These are phyloP conservation scores for Leccinum rimulosum DNA, from an alignment of 768 basidiomycete genomes.

Conservation along the genomic window DNA sequence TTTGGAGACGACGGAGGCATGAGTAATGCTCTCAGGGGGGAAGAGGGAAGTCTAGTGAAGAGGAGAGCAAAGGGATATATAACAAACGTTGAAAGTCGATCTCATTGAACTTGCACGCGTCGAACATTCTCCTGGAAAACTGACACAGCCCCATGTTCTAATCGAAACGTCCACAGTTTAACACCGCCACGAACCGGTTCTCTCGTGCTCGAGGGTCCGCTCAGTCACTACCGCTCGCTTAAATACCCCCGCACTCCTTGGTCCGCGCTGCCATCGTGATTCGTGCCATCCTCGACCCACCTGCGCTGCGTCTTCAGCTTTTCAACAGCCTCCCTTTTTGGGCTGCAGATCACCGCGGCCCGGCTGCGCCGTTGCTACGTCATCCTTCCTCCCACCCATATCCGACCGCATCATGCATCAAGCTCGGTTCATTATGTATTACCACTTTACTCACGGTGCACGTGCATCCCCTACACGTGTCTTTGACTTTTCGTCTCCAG, in stretches of 20 bases:
- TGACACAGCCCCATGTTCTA: conserved; percentile 28
- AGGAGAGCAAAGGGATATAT: conserved; percentile 6
- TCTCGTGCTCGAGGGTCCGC: background rate
- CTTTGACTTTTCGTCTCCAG: conserved; percentile 5
- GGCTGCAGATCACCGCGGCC: conserved; percentile 25
- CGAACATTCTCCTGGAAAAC: conserved; percentile 29
- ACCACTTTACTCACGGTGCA: background rate
- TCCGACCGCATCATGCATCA: background rate
- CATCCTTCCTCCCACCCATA: conserved; percentile 10
- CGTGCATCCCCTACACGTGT: conserved; percentile 3
- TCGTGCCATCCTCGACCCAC: background rate
- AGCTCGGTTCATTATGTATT: background rate
- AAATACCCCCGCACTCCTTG: background rate
- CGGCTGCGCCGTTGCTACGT: conserved; percentile 11
- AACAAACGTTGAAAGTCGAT: background rate
- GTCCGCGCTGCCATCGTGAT: background rate
- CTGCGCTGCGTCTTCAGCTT: background rate
- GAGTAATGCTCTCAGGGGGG: background rate
- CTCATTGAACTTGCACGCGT: background rate
- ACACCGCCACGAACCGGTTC: conserved; percentile 7
- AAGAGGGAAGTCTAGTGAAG: background rate
- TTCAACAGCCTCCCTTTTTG: conserved; percentile 17
- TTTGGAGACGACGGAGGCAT: conserved; percentile 19
- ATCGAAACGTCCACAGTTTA: conserved; percentile 4
- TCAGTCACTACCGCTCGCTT: background rate